Conservation (phyloP, 2,329 filamentous ascomycete genomes). For the Epichloe baconii region DNA sequence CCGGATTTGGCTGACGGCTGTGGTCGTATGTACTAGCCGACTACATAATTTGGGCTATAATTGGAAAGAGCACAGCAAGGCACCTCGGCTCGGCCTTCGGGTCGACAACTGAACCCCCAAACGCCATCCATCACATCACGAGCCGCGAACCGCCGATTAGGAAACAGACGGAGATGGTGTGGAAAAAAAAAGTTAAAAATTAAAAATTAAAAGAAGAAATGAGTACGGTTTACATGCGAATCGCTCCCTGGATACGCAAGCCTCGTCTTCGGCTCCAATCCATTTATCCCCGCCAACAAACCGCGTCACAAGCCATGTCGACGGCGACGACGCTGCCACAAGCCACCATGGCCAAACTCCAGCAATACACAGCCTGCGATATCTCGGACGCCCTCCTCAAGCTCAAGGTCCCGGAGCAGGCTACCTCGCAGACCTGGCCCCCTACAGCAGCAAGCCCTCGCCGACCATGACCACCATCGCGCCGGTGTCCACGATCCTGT, state of each 20-base stretch:
- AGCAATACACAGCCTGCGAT: conserved; percentile 37
- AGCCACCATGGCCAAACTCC: conserved; percentile 16
- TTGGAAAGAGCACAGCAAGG: neutral
- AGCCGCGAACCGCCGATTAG: no score
- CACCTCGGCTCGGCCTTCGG: neutral
- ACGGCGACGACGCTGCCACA: conserved; percentile 5
- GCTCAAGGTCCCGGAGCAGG: conserved; percentile 53
- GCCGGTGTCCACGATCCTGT: conserved; percentile 48
- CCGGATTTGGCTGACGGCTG: conserved; percentile 8
- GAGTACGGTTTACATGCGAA: neutral
- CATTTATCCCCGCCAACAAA: neutral
- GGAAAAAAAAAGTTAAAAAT: no score
- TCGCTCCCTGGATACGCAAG: neutral
- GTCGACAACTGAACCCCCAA: neutral
- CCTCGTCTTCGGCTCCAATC: neutral
- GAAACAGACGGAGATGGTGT: no score
- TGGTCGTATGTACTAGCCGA: conserved; percentile 9
- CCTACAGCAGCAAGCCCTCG: conserved; percentile 17
- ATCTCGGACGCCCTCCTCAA: conserved; percentile 63
- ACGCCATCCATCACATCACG: neutral
- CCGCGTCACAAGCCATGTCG: neutral
- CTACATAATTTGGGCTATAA: no score
- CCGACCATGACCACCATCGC: conserved; percentile 38
- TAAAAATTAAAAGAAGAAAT: neutral
- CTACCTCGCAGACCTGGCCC: conserved; percentile 45